Evolutionary conservation across 1,284 basidiomycete genomes (phyloP), one percentile per base, ranked within the genome.

Genomic region (Malassezia equina): DNA sequence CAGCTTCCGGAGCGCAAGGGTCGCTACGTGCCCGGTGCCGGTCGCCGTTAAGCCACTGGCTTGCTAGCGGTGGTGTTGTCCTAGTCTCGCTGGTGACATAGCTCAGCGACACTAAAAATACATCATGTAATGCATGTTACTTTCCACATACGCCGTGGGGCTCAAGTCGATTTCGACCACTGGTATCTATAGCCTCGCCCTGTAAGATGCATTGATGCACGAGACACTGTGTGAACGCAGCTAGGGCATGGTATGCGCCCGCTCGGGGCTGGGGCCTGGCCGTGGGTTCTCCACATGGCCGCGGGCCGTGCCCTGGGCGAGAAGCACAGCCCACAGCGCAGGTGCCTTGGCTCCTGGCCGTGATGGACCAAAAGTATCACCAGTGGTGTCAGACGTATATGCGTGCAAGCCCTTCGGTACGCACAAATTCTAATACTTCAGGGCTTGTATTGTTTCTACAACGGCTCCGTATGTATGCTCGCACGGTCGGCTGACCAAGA

Each of bases 1-100:
- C 67, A 69, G 60, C 64, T 63, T 45, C 65, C 66, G 34, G 71
- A 71, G 63, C 64, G 71, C 31, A 67, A 69, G 55, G 66, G 67
- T 47, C 68, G 71, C 41, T 60, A 71, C 66, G 67, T 74, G 41
- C 63, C 63, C 44, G 71, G 71, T 65, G 71, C 71, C 47, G 71
- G 70, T 53, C 70, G 71, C 40, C 66, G 66, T 60, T 67, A 66
- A 67, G 28, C 42, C 15, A 17, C 12, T 51, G 41, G 41, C 44
- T 27, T 41, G 44, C 32, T 29, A 25, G 15, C 17, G 27, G 24
- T 33, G 47, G 46, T 40, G 52, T 19, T 33, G 8, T 33, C 15
- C 52, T 33, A 48, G 52, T 31, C 32, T 42, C 28, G 44, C 44
- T 48, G 21, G 33, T 23, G 32, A 36, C 8, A 29, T 29, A 34